Conservation (phyloP, 2,329 filamentous ascomycete species). For the Beauveria rudraprayagi region DNA sequence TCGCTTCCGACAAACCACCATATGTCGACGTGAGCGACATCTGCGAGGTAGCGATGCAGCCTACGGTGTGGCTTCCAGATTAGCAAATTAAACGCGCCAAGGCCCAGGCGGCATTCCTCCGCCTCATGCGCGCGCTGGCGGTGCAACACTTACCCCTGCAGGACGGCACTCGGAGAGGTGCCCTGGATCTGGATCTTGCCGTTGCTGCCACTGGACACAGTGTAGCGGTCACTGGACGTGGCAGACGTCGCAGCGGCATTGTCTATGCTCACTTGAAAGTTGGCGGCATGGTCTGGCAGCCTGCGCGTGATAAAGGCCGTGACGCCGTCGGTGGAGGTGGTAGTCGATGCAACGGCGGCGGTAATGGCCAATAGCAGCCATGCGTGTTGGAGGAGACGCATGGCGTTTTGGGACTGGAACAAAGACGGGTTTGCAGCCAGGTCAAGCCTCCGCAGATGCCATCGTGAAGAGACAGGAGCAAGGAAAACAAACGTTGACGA, state of each 20-base stretch:
- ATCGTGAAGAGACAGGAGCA: neutral
- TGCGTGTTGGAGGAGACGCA: neutral
- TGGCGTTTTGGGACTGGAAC: neutral
- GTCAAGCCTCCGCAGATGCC: neutral
- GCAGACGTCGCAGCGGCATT: neutral
- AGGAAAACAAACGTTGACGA: neutral
- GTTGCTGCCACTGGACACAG: constrained; percentile 11
- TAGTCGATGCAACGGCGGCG: neutral
- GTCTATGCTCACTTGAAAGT: constrained; percentile 13
- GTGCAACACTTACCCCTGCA: constrained; percentile 11
- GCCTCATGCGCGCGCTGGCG: neutral
- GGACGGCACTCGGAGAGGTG: constrained; percentile 14
- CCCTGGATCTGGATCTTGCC: constrained; percentile 15
- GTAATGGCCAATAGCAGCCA: neutral
- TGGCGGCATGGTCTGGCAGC: constrained; percentile 13
- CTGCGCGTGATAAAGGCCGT: constrained; percentile 15
- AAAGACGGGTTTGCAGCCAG: neutral
- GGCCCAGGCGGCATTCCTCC: neutral
- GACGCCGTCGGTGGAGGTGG: constrained; percentile 9
- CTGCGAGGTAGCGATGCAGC: constrained; percentile 15
- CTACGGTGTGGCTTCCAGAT: neutral
- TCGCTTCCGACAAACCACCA: constrained; percentile 17
- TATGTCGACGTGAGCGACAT: constrained; percentile 15
- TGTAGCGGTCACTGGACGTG: constrained; percentile 12
- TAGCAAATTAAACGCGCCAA: neutral